phyloP scores from a whole-genome alignment of 768 basidiomycete genomes.

The Neoboletus subvelutipes region DNA sequence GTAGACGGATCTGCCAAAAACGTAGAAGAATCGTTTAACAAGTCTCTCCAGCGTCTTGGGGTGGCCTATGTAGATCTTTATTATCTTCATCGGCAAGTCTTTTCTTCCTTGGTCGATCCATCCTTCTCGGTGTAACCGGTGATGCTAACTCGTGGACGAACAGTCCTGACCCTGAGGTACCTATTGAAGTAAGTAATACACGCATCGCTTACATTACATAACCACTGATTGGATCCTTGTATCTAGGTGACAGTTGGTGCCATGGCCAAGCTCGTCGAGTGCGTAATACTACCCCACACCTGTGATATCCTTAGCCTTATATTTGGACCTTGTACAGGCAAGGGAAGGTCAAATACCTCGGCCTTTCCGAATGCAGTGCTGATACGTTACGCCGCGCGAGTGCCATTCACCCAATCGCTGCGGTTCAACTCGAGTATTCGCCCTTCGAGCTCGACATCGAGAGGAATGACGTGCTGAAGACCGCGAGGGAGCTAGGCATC shows the following conservation, averaged over 20 bases:
- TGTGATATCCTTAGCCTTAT: not conserved
- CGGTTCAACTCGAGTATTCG: slow-evolving; percentile 52
- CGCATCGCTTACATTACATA: not conserved
- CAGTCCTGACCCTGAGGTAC: slow-evolving; percentile 41
- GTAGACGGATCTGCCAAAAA: slow-evolving; percentile 43
- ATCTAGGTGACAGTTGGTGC: slow-evolving; percentile 42
- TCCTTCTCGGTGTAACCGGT: not conserved
- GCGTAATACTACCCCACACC: not conserved
- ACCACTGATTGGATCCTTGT: not conserved
- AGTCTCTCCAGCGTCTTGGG: slow-evolving; percentile 42
- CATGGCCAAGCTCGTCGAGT: slow-evolving; percentile 55
- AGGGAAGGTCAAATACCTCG: slow-evolving; percentile 48
- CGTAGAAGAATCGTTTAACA: slow-evolving; percentile 37
- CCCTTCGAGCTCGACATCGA: slow-evolving; percentile 51
- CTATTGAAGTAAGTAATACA: slow-evolving; percentile 44
- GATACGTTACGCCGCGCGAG: slow-evolving; percentile 49
- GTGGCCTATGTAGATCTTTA: slow-evolving; percentile 46
- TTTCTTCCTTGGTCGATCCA: not conserved
- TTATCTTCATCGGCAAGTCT: slow-evolving; percentile 42
- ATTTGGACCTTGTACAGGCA: slow-evolving; percentile 30
- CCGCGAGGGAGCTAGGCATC: slow-evolving; percentile 49
- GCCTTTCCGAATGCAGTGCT: slow-evolving; percentile 52
- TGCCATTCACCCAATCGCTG: slow-evolving; percentile 49
- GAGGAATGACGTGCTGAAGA: slow-evolving; percentile 41
- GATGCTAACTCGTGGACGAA: not conserved